phyloP scores from a whole-genome alignment of 305 asterid genomes.

The Fraxinus baroniana region DNA sequence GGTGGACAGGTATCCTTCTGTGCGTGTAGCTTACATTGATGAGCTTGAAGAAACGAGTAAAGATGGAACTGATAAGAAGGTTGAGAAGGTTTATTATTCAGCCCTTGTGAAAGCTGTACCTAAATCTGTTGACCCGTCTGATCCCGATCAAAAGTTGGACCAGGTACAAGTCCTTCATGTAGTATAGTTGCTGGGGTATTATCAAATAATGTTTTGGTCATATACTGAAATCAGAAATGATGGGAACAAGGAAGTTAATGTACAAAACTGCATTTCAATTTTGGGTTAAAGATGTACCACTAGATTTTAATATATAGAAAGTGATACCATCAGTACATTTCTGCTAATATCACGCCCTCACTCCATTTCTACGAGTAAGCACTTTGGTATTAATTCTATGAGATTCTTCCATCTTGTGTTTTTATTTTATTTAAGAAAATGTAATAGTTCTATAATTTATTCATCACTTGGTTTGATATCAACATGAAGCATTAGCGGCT shows the following conservation, averaged over 20 bases:
- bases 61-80: slow-evolving; percentile 58
- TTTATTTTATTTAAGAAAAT: background rate
- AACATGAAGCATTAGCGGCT: slow-evolving; percentile 12
- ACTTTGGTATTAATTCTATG: background rate
- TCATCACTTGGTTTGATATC: slow-evolving; percentile 9
- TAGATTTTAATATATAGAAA: background rate
- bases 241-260: slow-evolving; percentile 15
- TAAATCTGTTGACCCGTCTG: slow-evolving; percentile 87
- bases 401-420: slow-evolving; percentile 1
- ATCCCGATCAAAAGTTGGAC: slow-evolving; percentile 85
- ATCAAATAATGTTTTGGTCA: background rate
- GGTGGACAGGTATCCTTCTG: slow-evolving; percentile 83
- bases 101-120: slow-evolving; percentile 95
- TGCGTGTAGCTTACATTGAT: slow-evolving; percentile 95
- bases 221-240: slow-evolving; percentile 5
- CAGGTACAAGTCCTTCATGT: slow-evolving; percentile 51
- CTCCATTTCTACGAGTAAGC: background rate
- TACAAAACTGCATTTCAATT: slow-evolving; percentile 11
- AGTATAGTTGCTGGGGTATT: background rate
- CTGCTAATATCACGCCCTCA: background rate
- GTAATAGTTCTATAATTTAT: background rate
- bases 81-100: slow-evolving; percentile 86
- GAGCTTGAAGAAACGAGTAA: slow-evolving; percentile 78
- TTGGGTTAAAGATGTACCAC: background rate
- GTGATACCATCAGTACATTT: background rate